Conservation (phyloP, 108 stramenopile genomes). For the Nannochloropsis salina region DNA sequence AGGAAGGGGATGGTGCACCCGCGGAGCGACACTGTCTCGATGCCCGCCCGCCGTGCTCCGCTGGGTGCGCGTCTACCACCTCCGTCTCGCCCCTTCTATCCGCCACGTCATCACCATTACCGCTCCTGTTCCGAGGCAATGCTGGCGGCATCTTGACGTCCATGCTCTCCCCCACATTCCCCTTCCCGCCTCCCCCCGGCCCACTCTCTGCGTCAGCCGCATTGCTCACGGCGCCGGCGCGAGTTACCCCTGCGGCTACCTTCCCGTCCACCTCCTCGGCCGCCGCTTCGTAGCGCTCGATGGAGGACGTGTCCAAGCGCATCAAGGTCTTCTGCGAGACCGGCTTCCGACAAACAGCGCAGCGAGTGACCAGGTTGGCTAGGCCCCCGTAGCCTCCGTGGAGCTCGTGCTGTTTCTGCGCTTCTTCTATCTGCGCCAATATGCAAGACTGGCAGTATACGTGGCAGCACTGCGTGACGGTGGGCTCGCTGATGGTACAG, state of each 20-base stretch:
- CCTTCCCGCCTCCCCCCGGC: neutral
- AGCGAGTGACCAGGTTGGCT: neutral
- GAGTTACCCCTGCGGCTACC: neutral
- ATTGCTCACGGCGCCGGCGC: no score
- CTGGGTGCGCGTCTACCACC: neutral
- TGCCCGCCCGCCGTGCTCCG: neutral
- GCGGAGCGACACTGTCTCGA: neutral
- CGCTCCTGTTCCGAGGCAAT: neutral
- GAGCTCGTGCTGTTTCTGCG: neutral
- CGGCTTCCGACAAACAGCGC: neutral
- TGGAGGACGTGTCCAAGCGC: neutral
- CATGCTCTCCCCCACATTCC: neutral
- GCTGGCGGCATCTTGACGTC: no score
- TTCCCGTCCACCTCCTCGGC: neutral
- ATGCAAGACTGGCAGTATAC: neutral
- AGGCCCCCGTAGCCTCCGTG: neutral
- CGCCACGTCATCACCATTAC: neutral
- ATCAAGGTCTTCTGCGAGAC: neutral
- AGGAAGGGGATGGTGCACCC: no score
- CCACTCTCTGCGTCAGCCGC: neutral
- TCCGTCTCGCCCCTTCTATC: neutral
- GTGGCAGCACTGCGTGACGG: conserved; percentile 15
- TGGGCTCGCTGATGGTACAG: neutral
- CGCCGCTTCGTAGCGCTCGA: neutral
- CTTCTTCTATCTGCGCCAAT: neutral